Evolutionary conservation across 1,284 basidiomycete genomes (phyloP).

Genomic region (Marasmius sp.): DNA sequence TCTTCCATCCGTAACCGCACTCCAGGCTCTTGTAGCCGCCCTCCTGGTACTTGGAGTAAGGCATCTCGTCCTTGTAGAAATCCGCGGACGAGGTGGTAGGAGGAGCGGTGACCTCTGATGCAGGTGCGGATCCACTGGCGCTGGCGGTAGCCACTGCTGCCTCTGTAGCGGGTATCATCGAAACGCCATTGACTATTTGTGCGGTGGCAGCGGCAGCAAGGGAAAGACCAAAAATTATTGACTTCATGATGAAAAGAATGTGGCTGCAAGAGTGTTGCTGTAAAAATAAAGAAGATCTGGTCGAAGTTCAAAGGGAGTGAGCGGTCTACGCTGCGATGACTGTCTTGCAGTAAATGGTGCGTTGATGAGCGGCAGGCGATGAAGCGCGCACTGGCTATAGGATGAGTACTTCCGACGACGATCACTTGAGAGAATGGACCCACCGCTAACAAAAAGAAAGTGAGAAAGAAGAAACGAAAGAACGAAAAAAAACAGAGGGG

Average conservation of each 20-base stretch:
- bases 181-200: slow-evolving; percentile 53
- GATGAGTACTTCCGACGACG: neutral
- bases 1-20: slow-evolving; percentile 67
- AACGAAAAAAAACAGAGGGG: slow-evolving; percentile 41
- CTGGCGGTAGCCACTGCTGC: slow-evolving; percentile 10
- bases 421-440: slow-evolving; percentile 13
- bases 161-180: slow-evolving; percentile 39
- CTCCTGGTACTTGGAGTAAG: slow-evolving; percentile 54
- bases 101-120: slow-evolving; percentile 15
- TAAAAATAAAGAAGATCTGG: slow-evolving; percentile 37
- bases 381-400: neutral
- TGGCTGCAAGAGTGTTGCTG: slow-evolving; percentile 28
- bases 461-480: slow-evolving; percentile 29
- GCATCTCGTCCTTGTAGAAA: slow-evolving; percentile 46
- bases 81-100: slow-evolving; percentile 26
- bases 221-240: slow-evolving; percentile 56
- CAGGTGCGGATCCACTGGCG: slow-evolving; percentile 12
- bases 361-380: slow-evolving; percentile 28
- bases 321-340: slow-evolving; percentile 73
- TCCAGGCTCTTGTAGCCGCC: slow-evolving; percentile 64
- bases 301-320: slow-evolving; percentile 43
- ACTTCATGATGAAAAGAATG: slow-evolving; percentile 59
- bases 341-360: slow-evolving; percentile 56
- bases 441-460: slow-evolving; percentile 42
- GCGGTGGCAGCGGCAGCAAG: slow-evolving; percentile 55